Evolutionary conservation across 129 eudicot genomes (phyloP).

Genomic region (Lactuca sativa): DNA sequence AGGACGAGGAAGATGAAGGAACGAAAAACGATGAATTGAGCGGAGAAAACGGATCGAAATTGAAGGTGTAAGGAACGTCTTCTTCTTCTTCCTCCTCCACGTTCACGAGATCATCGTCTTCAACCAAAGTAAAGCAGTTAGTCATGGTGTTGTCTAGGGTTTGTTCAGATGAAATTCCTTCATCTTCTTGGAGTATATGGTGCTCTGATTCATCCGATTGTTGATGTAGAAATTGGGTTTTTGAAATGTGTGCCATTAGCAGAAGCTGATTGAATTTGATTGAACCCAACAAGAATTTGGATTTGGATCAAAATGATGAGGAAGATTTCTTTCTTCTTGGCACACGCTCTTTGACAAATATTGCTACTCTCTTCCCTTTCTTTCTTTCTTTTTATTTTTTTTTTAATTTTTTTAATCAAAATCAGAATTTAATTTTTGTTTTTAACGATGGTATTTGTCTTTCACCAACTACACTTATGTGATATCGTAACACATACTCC

Average conservation of each 20-base stretch:
- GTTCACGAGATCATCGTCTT: slow-evolving; percentile 24
- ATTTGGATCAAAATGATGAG: slow-evolving; percentile 17
- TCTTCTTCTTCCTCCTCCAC: background rate
- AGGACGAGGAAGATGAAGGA: slow-evolving; percentile 23
- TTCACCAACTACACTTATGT: background rate
- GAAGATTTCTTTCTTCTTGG: slow-evolving; percentile 21
- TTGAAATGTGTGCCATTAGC: slow-evolving; percentile 14
- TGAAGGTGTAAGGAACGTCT: slow-evolving; percentile 33
- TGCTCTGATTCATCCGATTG: slow-evolving; percentile 1
- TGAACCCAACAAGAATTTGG: slow-evolving; percentile 8
- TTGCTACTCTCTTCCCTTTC: background rate
- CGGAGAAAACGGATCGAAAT: slow-evolving; percentile 42
- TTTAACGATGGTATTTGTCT: background rate
- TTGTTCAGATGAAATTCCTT: slow-evolving; percentile 19
- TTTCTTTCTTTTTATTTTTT: background rate
- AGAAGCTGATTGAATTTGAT: slow-evolving; percentile 9
- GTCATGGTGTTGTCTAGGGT: slow-evolving; percentile 14
- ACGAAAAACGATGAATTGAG: slow-evolving; percentile 32
- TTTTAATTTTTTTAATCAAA: background rate
- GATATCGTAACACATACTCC: background rate
- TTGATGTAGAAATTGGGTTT: slow-evolving; percentile 15
- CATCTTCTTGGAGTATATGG: slow-evolving; percentile 11
- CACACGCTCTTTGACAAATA: slow-evolving; percentile 35
- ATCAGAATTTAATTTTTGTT: background rate
- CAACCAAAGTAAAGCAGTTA: background rate